A percentile compares a stretch with the other conserved stretches of the same genome.
phyloP scores from a whole-genome alignment of 2,329 filamentous ascomycete genomes.

The Colletotrichum camelliae region DNA sequence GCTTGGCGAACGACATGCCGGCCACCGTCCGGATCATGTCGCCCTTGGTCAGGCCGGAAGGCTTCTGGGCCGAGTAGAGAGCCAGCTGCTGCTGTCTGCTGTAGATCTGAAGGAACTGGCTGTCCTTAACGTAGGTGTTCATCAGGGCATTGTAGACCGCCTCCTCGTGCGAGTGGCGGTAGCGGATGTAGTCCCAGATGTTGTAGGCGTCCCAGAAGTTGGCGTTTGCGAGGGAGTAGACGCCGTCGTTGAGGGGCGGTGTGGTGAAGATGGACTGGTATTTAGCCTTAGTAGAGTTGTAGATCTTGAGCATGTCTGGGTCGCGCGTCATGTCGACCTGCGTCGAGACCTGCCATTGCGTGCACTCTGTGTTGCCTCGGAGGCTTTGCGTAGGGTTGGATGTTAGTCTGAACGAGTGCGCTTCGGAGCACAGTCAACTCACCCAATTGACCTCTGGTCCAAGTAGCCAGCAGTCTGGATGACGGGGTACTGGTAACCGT shows the following conservation, averaged over 20 bases:
- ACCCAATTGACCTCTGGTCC: constrained; percentile 54
- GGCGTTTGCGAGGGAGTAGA: constrained; percentile 37
- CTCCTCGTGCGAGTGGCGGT: constrained; percentile 56
- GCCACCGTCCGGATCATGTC: constrained; percentile 54
- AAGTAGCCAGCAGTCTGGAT: constrained; percentile 57
- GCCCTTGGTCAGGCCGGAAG: constrained; percentile 49
- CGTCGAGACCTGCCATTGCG: constrained; percentile 38
- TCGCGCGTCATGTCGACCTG: constrained; percentile 29
- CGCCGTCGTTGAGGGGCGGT: constrained; percentile 38
- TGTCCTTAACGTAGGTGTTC: constrained; percentile 33
- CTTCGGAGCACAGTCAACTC: constrained; percentile 25
- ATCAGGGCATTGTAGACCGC: constrained; percentile 44
- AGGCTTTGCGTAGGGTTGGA: constrained; percentile 31
- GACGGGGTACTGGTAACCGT: constrained; percentile 82
- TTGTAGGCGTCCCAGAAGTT: constrained; percentile 56
- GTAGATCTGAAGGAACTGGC: constrained; percentile 63
- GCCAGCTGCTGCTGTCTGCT: constrained; percentile 72
- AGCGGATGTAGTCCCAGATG: constrained; percentile 62
- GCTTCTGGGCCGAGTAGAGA: constrained; percentile 61
- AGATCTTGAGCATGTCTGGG: constrained; percentile 26
- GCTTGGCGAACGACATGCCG: constrained; percentile 56
- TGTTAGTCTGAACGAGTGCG: too few species aligned
- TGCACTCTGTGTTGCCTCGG: constrained; percentile 44
- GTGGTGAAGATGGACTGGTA: constrained; percentile 49
- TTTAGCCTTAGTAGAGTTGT: constrained; percentile 37